Base-by-base conservation (phyloP, 768 basidiomycete species). In the Candolleomyces eurysporus region DNA sequence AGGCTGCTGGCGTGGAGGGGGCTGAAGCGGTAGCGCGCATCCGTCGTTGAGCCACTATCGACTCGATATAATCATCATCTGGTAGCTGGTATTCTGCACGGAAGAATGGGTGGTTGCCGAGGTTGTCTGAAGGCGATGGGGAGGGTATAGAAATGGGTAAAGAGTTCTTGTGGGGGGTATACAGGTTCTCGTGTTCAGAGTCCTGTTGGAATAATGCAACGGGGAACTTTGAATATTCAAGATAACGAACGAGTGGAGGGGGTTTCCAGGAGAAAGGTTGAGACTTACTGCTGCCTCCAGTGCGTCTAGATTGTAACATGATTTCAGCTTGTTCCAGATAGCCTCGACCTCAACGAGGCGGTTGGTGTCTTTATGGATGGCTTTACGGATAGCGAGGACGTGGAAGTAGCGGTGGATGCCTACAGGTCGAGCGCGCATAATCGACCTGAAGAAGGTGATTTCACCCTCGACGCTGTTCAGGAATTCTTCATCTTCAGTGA, bases 381-480 rank as follows among this genome's bases (percentile, higher is more conserved):
- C 77, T 66, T 83, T 87, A 60, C 87, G 86, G 53, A 95, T 88
- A 61, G 85, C 82, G 59, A 95, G 78, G 70, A 90, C 78, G 69
- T 94, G 90, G 74, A 94, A 93, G 75, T 92, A 84, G 31, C 86
- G 86, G 73, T 94, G 89, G 36, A 89, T 85, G 48, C 93, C 93
- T 58, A 94, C 84, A 0, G 93, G 93, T 58, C 93, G 82, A 17
- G 91, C 84, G 49, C 86, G 86, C 83, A 90, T 91, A 57, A 93
- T 78, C 7, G 90, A 89, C 54, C 89, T 84, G 71, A 94, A 94
- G 74, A 95, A 90, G 9, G 90, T 82, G 51, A 93, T 91, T 72
- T 95, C 93, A 45, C 93, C 93, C 66, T 88, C 85, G 57, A 92
- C 83, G 7, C 84, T 86, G 69, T 88, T 82, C 45, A 94, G 84